These are phyloP conservation scores for Mortierella sp. DNA, from an alignment of 371 early-diverging fungal genomes.

Conservation along the genomic window DNA sequence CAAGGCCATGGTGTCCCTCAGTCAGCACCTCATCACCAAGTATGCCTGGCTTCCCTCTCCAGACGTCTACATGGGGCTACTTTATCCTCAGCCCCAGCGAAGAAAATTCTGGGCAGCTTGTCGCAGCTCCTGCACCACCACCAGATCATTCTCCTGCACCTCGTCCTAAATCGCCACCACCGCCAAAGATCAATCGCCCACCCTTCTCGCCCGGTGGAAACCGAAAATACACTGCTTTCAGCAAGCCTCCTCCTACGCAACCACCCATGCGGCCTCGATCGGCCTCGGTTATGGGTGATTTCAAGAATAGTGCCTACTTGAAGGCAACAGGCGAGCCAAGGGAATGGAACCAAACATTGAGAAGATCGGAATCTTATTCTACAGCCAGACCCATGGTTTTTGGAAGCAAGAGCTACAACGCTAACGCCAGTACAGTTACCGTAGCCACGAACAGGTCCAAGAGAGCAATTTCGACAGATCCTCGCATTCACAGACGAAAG, in stretches of 20 bases:
- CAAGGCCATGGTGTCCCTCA: conserved; percentile 54
- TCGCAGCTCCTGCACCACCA: conserved; percentile 43
- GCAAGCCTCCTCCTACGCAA: conserved; percentile 13
- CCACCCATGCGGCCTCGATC: conserved; percentile 22
- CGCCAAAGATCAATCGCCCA: conserved; percentile 42
- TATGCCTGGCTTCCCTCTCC: conserved; percentile 52
- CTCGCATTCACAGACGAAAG: neutral
- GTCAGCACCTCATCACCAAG: conserved; percentile 37
- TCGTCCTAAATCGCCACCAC: conserved; percentile 15
- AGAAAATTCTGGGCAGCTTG: conserved; percentile 24
- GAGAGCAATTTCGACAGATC: conserved; percentile 10
- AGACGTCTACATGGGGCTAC: conserved; percentile 49
- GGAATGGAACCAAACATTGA: conserved; percentile 35
- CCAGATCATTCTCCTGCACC: conserved; percentile 16
- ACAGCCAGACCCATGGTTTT: conserved; percentile 1
- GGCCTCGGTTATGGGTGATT: conserved; percentile 31
- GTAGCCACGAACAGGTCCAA: conserved; percentile 8
- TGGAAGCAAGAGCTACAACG: conserved; percentile 12
- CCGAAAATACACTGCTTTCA: conserved; percentile 31
- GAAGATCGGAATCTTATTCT: conserved; percentile 30
- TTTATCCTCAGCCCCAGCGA: conserved; percentile 26
- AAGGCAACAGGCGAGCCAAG: conserved; percentile 11
- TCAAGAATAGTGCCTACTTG: conserved; percentile 11
- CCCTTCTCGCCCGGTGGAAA: conserved; percentile 55
- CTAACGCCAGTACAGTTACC: conserved; percentile 15